A percentile compares a stretch with the other conserved stretches of the same genome.
Evolutionary conservation across 352 stramenopile genomes (phyloP).

Genomic region (Phytophthora fragariae): DNA sequence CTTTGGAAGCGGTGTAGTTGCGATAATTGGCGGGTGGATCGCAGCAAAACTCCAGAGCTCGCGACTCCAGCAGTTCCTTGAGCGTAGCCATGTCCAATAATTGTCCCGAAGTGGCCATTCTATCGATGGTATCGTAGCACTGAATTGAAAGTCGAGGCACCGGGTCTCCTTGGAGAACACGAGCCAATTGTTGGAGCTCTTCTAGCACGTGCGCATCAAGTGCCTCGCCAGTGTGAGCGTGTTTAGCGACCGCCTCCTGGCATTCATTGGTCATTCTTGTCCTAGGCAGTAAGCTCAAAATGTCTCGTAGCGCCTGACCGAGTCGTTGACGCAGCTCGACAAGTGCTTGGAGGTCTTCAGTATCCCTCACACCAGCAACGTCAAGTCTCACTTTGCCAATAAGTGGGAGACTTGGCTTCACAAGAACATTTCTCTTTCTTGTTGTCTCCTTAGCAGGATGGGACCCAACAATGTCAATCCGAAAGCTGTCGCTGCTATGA

Average conservation of each 20-base stretch:
- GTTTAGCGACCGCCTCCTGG: background rate
- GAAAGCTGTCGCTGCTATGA: background rate
- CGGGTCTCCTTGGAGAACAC: background rate
- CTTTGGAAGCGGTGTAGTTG: background rate
- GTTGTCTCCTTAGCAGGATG: background rate
- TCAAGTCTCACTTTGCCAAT: background rate
- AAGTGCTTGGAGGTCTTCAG: background rate
- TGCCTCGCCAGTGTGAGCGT: background rate
- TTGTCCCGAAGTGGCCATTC: background rate
- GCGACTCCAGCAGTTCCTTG: background rate
- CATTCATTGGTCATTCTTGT: background rate
- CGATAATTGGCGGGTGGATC: background rate
- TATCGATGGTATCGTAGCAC: background rate
- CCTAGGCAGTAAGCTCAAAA: background rate
- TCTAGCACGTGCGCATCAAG: background rate
- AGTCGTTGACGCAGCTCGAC: background rate
- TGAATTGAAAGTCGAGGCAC: background rate
- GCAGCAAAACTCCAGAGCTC: constrained; percentile 1
- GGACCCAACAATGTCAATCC: background rate
- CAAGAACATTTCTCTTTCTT: background rate
- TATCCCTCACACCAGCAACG: background rate
- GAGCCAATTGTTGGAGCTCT: background rate
- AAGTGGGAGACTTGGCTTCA: background rate
- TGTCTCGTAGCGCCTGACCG: background rate
- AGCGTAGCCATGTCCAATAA: background rate